These are phyloP conservation scores for Pichia sp. DNA, from an alignment of 1,139 yeast genomes.

Conservation along the genomic window DNA sequence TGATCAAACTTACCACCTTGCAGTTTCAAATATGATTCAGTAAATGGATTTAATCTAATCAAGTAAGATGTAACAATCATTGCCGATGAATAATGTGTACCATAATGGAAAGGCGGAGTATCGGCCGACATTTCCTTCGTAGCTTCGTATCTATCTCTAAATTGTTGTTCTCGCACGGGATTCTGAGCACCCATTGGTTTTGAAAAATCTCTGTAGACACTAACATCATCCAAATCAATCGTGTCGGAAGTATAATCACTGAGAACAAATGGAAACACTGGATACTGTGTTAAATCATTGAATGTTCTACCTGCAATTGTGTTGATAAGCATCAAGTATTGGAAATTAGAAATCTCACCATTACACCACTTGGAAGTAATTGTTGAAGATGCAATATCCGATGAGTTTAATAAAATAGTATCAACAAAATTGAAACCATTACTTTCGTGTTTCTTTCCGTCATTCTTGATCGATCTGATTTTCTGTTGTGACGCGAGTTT, in stretches of 20 bases:
- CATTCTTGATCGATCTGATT: slow-evolving; percentile 4
- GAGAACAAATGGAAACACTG: slow-evolving; percentile 88
- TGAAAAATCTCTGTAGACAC: slow-evolving; percentile 66
- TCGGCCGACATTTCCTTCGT: slow-evolving; percentile 43
- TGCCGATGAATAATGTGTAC: slow-evolving; percentile 90
- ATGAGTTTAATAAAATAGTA: slow-evolving; percentile 37
- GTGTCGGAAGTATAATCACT: slow-evolving; percentile 71
- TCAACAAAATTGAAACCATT: slow-evolving; percentile 39
- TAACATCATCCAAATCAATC: slow-evolving; percentile 59
- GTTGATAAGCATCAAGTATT: slow-evolving; percentile 73
- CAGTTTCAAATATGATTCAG: slow-evolving; percentile 67
- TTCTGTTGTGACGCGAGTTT: slow-evolving; percentile 40
- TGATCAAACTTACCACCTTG: slow-evolving; percentile 91
- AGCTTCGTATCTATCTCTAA: slow-evolving; percentile 69
- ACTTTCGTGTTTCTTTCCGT: slow-evolving; percentile 18
- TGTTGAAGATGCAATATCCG: slow-evolving; percentile 37
- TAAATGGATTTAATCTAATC: slow-evolving; percentile 75
- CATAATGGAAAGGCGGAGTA: slow-evolving; percentile 81
- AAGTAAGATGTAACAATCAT: slow-evolving; percentile 84
- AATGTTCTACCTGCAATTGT: slow-evolving; percentile 86
- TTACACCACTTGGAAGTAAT: slow-evolving; percentile 70
- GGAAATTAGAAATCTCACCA: slow-evolving; percentile 79
- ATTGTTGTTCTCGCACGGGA: slow-evolving; percentile 53
- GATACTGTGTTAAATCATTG: slow-evolving; percentile 85
- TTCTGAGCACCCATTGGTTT: slow-evolving; percentile 93